A percentile compares a stretch with the other conserved stretches of the same genome.
phyloP scores from a whole-genome alignment of 225 moss, liverwort and hornwort genomes.

The Bryum argenteum region DNA sequence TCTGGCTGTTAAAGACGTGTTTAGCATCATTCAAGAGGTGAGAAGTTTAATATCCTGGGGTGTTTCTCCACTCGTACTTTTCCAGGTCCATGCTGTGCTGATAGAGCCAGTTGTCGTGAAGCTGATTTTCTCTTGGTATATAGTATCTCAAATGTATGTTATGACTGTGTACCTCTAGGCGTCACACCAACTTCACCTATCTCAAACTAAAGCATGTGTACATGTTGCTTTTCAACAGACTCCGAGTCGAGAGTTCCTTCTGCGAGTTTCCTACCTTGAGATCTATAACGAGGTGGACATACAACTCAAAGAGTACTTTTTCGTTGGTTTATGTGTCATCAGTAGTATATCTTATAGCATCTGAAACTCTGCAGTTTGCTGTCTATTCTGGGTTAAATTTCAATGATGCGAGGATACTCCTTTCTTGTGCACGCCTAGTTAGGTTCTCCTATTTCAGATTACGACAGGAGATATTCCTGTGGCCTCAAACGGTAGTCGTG shows the following conservation, averaged over 20 bases:
- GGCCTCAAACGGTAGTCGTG: conserved; percentile 1
- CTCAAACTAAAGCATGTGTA: conserved; percentile 16
- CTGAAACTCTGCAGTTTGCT: background rate
- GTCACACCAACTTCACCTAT: background rate
- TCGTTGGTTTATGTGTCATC: conserved; percentile 12
- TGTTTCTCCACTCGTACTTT: background rate
- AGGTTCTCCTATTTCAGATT: background rate
- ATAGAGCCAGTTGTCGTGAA: conserved; percentile 18
- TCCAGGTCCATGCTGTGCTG: background rate
- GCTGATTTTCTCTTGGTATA: background rate
- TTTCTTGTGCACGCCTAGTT: background rate
- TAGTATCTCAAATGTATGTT: background rate
- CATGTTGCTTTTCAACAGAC: conserved; percentile 64
- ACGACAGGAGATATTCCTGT: background rate
- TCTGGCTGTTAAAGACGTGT: conserved; percentile 95
- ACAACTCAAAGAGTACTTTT: conserved; percentile 11
- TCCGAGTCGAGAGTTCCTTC: conserved; percentile 87
- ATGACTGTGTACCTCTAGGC: background rate
- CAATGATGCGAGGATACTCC: conserved; percentile 8
- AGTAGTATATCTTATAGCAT: background rate
- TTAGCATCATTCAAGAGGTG: conserved; percentile 99
- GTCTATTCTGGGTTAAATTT: background rate
- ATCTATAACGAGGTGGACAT: conserved; percentile 89
- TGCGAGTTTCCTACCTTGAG: conserved; percentile 97
- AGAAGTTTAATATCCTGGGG: conserved; percentile 17